Base-by-base conservation (phyloP, 2,329 filamentous ascomycete genomes). In the Calonectria henricotiae region DNA sequence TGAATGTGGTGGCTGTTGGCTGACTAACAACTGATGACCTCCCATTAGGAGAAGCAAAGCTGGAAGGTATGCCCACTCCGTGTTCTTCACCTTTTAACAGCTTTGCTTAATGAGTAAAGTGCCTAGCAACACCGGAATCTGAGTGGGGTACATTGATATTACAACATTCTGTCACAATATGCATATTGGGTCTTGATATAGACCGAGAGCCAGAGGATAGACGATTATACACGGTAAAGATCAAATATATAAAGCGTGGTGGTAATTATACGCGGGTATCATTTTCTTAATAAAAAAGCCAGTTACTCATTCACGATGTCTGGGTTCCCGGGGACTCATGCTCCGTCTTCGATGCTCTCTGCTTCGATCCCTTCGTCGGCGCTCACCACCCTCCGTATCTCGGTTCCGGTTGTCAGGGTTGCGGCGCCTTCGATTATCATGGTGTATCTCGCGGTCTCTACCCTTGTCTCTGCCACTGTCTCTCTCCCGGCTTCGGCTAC, bases 401-500 rank as follows among this genome's bases (percentile, higher is more conserved):
- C 69, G 71, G 15, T 65, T 71, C 23, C 71, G 69, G 39, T 58
- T 69, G 4, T 49, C 61, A 23, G 64, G 61, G 1, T 65, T 69
- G 12, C 69, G 75, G 35, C 72, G 68, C 4, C 69, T 77, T 20
- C 71, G 75, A 5, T 69, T 71, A 7, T 74, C 70, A 8, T 61
- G 62, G 23, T 68, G 54, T 30, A 55, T 62, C 17, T 43, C 68
- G 23, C 65, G 64, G 11, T 75, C 71, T 7, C 63, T 68, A 13
- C 68, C 75, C 17, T 73, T 73, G 1, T 74, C 72, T 43, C 67
- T 71, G n/a, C 72, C 69, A 13, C 71, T 67, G n/a, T 75, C 75
- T 15, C 71, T 73, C 17, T 82, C 80, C 13, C 80, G 77, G 68
- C 79, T 80, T 49, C 76, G 77, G 60, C 81, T 80, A 61, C 81